Evolutionary conservation across 2,329 filamentous ascomycete species (phyloP), one percentile per base, ranked within the genome.

Genomic region (Xylaria sp.): DNA sequence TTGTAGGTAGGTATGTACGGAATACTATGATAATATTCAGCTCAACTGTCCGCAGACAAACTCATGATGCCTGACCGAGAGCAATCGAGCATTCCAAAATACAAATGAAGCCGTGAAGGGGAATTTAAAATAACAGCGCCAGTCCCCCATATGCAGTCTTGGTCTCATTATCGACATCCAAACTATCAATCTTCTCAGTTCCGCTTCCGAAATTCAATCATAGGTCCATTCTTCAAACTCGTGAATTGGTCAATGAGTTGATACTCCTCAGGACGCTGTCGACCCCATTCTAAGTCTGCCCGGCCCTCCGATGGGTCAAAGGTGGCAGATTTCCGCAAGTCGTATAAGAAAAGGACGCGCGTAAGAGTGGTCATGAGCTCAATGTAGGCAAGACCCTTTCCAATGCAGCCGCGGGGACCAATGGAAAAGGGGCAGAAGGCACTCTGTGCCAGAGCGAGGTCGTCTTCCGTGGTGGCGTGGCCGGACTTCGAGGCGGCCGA

Each of bases 401-500:
- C 88, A 57, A 91, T 89, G 69, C 88, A 91, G 1, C 86, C 86
- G 9, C 88, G 76, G 0, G 87, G 84, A 0, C 88, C 88, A 62
- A 90, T 77, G 51, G 82, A 86, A 67, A 91, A 91, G 1, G 90
- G 88, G 63, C 87, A 91, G 74, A 90, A 93, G 0, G 89, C 89
- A 39, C 79, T 80, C 54, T 87, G 82, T 1, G 88, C 87, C 4
- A 76, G 69, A 2, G 78, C 75, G 1, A 83, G 75, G 55, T 83
- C 81, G 1, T 79, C 77, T 59, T 81, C 79, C 4, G 75, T 80
- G 0, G 79, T 78, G 35, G 70, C 66, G 58, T 71, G 35, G 63
- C 71, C 34, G 70, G 72, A 69, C 72, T 79, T 71, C 65, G 68
- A 67, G 49, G 75, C 76, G 3, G 54, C 59, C 23, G 59, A 30